Evolutionary conservation across 305 asterid species (phyloP).

Genomic region (Petunia hybrid): DNA sequence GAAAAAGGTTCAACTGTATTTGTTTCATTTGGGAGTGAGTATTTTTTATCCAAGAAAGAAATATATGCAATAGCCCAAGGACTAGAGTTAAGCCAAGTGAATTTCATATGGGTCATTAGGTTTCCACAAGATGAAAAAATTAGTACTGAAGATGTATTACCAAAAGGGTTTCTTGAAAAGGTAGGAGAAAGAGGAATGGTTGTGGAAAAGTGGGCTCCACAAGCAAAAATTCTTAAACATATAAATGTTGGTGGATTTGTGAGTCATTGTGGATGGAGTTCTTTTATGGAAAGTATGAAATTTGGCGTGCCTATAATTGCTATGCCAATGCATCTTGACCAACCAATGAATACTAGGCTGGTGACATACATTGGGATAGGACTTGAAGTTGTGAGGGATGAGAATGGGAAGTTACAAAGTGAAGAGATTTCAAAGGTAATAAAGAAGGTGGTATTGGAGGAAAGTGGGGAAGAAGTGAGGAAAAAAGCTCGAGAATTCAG

Average conservation of each 20-base stretch:
- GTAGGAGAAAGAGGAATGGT: constrained; percentile 32
- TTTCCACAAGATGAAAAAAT: constrained; percentile 27
- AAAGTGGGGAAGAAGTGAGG: constrained; percentile 29
- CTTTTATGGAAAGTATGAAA: constrained; percentile 28
- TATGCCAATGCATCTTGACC: constrained; percentile 32
- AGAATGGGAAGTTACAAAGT: constrained; percentile 28
- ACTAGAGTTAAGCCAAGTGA: constrained; percentile 33
- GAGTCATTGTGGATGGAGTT: constrained; percentile 38
- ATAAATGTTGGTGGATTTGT: constrained; percentile 15
- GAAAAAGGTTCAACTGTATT: constrained; percentile 24
- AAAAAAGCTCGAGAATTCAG: constrained; percentile 7
- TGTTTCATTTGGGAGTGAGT: constrained; percentile 32
- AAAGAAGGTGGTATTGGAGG: constrained; percentile 22
- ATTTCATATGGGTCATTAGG: constrained; percentile 37
- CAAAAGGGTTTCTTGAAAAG: constrained; percentile 33
- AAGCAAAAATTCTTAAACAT: constrained; percentile 24
- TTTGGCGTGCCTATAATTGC: constrained; percentile 36
- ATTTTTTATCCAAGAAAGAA: constrained; percentile 25
- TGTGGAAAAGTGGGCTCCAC: constrained; percentile 34
- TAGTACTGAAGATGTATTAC: constrained; percentile 27
- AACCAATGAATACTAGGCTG: constrained; percentile 36
- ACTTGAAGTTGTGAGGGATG: constrained; percentile 22
- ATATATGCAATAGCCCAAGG: not conserved
- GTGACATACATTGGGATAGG: constrained; percentile 33
- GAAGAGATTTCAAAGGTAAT: constrained; percentile 29